A percentile compares a stretch with the other conserved stretches of the same genome.
Evolutionary conservation across 257 asterid genomes (phyloP).

Genomic region (Paraleonurus japonicus): DNA sequence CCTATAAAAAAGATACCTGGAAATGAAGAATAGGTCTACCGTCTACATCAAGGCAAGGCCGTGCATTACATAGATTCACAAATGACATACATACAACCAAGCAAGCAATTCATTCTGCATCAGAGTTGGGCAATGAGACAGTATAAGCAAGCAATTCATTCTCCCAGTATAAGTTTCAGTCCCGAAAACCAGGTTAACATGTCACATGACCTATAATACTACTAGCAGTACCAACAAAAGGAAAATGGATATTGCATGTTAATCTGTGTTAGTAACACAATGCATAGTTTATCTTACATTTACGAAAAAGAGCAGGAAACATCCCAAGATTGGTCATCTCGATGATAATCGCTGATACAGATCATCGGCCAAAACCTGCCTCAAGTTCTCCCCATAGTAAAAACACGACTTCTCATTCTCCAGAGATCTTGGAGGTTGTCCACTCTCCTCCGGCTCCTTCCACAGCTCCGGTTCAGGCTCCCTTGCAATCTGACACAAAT

Average conservation of each 20-base stretch:
- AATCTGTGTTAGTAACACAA: constrained; percentile 28
- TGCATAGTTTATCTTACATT: constrained; percentile 34
- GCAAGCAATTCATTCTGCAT: neutral
- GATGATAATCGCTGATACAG: constrained; percentile 79
- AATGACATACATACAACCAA: neutral
- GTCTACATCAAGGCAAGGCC: neutral
- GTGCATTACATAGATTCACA: neutral
- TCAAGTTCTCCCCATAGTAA: constrained; percentile 75
- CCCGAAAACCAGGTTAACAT: constrained; percentile 15
- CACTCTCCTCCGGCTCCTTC: constrained; percentile 95
- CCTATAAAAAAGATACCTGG: neutral
- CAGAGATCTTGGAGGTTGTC: constrained; percentile 67
- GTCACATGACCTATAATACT: constrained; percentile 2
- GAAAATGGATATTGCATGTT: constrained; percentile 14
- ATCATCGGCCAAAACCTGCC: constrained; percentile 91
- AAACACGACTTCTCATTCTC: constrained; percentile 78
- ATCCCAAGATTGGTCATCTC: constrained; percentile 43
- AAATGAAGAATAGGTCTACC: neutral
- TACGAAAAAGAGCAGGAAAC: constrained; percentile 8
- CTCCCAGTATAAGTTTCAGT: constrained; percentile 12
- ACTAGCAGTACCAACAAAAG: constrained; percentile 14
- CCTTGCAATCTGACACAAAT: constrained; percentile 90
- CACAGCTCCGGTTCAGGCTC: constrained; percentile 98
- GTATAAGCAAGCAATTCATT: constrained; percentile 14
- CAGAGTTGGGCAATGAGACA: constrained; percentile 6